These are phyloP conservation scores for Cryptosporidium viatorum DNA, from an alignment of 169 alveolate species.

Conservation along the genomic window DNA sequence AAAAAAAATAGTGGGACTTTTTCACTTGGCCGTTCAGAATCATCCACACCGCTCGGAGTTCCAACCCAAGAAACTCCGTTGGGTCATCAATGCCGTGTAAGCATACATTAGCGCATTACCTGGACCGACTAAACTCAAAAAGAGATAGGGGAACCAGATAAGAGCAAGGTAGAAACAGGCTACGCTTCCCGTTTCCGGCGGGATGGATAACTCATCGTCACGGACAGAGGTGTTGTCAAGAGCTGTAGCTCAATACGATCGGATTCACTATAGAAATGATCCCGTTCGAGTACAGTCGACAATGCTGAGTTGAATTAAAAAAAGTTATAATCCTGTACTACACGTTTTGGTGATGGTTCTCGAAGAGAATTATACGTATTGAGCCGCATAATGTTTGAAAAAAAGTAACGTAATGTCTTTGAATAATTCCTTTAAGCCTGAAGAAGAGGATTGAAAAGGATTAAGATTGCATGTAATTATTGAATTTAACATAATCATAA, in stretches of 20 bases:
- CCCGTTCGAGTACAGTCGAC: slow-evolving; percentile 90
- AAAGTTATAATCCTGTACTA: not conserved
- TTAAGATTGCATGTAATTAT: not conserved
- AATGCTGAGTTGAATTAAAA: not conserved
- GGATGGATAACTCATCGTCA: slow-evolving; percentile 86
- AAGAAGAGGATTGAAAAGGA: too few species aligned
- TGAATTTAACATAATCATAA: not conserved
- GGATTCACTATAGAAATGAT: slow-evolving; percentile 88
- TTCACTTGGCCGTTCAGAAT: slow-evolving; percentile 66
- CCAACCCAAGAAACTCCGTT: slow-evolving; percentile 34
- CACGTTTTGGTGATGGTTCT: slow-evolving; percentile 56
- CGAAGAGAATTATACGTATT: slow-evolving; percentile 4
- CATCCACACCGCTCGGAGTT: slow-evolving; percentile 73
- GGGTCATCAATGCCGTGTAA: slow-evolving; percentile 75
- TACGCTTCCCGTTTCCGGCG: slow-evolving; percentile 81
- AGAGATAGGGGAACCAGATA: not conserved
- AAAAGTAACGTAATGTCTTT: not conserved
- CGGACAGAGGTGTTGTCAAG: slow-evolving; percentile 86
- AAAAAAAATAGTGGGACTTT: too few species aligned
- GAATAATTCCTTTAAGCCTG: not conserved
- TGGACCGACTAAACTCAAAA: not conserved
- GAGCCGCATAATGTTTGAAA: not conserved
- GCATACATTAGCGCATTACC: slow-evolving; percentile 1
- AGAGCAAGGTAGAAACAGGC: slow-evolving; percentile 36
- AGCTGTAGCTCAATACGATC: slow-evolving; percentile 84